Evolutionary conservation across 225 moss, liverwort and hornwort genomes (phyloP).

Genomic region (Physcomitrium patens): DNA sequence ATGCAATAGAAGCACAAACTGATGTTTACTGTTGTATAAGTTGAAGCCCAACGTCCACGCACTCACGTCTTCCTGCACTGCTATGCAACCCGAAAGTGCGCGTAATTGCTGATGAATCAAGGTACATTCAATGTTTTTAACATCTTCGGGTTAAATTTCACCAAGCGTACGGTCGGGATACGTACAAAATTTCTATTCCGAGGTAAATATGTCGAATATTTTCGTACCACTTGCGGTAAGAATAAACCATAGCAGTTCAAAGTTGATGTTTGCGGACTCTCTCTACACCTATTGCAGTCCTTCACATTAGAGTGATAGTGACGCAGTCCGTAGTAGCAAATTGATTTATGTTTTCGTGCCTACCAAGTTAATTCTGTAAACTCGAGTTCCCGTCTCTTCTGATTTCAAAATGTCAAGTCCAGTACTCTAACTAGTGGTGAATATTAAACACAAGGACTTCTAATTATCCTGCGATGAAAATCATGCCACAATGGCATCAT

Average conservation of each 20-base stretch:
- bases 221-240: neutral
- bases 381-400: constrained; percentile 43
- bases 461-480: neutral
- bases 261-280: constrained; percentile 32
- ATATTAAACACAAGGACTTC: constrained; percentile 23
- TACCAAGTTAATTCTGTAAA: constrained; percentile 41
- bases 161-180: too few relatives aligned
- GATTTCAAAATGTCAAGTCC: constrained; percentile 36
- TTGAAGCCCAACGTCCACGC: too few relatives aligned
- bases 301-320: constrained; percentile 35
- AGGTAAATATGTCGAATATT: neutral
- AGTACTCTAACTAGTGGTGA: constrained; percentile 24
- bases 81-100: too few relatives aligned
- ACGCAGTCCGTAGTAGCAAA: constrained; percentile 24
- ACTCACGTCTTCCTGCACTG: too few relatives aligned
- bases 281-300: constrained; percentile 37
- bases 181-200: neutral
- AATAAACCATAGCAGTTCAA: constrained; percentile 15
- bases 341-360: constrained; percentile 7
- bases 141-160: too few relatives aligned
- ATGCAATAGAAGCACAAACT: too few relatives aligned
- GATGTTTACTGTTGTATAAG: too few relatives aligned
- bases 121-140: too few relatives aligned
- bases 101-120: too few relatives aligned
- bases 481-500: neutral